Base-by-base conservation (phyloP, 2,329 filamentous ascomycete genomes). In the Corynespora cassiicola region DNA sequence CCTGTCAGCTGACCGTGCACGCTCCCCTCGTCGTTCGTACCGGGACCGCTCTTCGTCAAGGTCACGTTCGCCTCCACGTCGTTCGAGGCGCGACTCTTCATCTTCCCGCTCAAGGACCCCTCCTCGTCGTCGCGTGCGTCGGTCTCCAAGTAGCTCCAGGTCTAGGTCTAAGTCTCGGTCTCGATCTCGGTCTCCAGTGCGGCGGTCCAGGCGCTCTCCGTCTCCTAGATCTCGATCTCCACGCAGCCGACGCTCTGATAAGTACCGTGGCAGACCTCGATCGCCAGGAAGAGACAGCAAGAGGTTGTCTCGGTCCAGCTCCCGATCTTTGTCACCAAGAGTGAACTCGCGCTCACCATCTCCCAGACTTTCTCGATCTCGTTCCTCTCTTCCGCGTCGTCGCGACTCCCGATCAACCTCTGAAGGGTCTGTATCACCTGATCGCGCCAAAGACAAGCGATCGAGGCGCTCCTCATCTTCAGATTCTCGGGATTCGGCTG, bases 321-420 rank as follows among this genome's bases (percentile, higher is more conserved):
- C 70, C 57, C 70, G 74, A 71, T 76, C 76, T 63, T 64, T 56
- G 53, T 68, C 72, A 63, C 71, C 71, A 56, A 70, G 65, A 71
- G 64, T 71, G 55, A 70, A 71, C 61, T 75, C 74, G 56, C 75
- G 75, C 75, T 81, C 78, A 78, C 77, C 68, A 70, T 73, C 73
- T 65, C 69, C 74, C 70, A 79, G 61, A 51, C 37, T 68, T 56
- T 72, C 65, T 24, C 49, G 45, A 27, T 63, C 64, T 27, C 56
- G 53, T 27, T 57, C 50, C 5, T 57, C 62, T 15, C 57, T 58
- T 15, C 69, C 62, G 36, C 65, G 65, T 44, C 63, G 62, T 37
- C 64, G 58, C 31, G 65, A 64, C 42, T 72, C 70, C 14, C 58
- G 52, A 38, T 70, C 70, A 41, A 65, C 58, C 42, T 70, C 68